These are phyloP conservation scores for Aspergillus tamarii DNA, from an alignment of 2,329 filamentous ascomycete species.

Conservation along the genomic window DNA sequence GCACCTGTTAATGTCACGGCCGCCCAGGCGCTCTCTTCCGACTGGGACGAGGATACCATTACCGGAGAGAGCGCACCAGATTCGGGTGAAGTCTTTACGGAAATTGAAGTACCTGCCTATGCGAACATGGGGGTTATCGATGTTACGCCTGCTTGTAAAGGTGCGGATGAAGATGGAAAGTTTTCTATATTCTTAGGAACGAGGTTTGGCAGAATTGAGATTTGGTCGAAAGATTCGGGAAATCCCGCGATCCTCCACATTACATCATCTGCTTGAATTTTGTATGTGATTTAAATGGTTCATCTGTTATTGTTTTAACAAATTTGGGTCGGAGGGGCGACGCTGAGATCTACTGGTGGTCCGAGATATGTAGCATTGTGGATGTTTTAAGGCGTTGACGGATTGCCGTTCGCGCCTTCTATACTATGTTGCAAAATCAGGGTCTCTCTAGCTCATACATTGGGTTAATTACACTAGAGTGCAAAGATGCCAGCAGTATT, in stretches of 20 bases:
- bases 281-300: background rate
- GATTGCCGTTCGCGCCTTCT: too few relatives aligned
- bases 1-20: conserved; percentile 16
- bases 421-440: too few relatives aligned
- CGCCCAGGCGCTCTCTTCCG: conserved; percentile 9
- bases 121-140: conserved; percentile 11
- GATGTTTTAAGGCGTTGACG: too few relatives aligned
- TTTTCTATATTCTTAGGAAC: conserved; percentile 19
- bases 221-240: conserved; percentile 19
- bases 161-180: conserved; percentile 7
- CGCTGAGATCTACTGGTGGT: too few relatives aligned
- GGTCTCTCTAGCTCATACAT: too few relatives aligned
- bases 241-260: conserved; percentile 17
- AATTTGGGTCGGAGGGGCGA: background rate
- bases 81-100: background rate
- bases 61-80: conserved; percentile 16
- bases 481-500: too few relatives aligned
- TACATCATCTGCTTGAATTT: background rate
- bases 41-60: conserved; percentile 19
- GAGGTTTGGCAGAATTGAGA: conserved; percentile 13
- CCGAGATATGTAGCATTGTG: too few relatives aligned
- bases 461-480: too few relatives aligned
- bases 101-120: conserved; percentile 7
- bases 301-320: rapidly evolving
- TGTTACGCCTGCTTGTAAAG: conserved; percentile 15